Evolutionary conservation across 2,329 filamentous ascomycete genomes (phyloP).

Genomic region (Sporothrix humicola): DNA sequence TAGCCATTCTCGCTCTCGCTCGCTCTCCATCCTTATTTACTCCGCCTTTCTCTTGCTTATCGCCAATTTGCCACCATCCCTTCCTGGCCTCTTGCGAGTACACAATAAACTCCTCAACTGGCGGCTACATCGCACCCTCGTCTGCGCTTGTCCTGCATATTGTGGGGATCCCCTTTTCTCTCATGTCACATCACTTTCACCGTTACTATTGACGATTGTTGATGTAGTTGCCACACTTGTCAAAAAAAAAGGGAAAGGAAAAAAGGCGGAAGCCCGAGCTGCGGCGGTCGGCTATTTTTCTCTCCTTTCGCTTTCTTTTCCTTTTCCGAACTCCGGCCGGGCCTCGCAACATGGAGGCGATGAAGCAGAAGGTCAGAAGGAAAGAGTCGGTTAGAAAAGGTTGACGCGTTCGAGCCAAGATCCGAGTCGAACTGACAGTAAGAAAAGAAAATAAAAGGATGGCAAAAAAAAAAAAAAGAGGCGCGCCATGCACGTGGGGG

Average conservation of each 20-base stretch:
- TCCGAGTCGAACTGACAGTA: no score
- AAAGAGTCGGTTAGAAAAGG: neutral
- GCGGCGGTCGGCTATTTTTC: neutral
- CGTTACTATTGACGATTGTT: neutral
- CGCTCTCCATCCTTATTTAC: neutral
- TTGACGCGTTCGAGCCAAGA: conserved; percentile 4
- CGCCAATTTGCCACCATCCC: neutral
- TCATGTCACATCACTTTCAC: no score
- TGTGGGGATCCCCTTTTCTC: neutral
- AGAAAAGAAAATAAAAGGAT: neutral
- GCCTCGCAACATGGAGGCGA: neutral
- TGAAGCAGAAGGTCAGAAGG: no score
- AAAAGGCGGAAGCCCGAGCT: no score
- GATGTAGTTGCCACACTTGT: no score
- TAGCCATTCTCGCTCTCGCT: no score
- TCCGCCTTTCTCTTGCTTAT: conserved; percentile 14
- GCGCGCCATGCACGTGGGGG: neutral
- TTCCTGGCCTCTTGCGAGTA: neutral
- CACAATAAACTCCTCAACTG: no score
- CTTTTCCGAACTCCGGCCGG: neutral
- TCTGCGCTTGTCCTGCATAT: neutral
- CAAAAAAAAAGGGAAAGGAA: neutral
- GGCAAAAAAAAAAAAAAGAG: neutral
- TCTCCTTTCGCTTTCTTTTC: neutral
- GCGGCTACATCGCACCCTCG: neutral